Evolutionary conservation across 768 basidiomycete genomes (phyloP).

Genomic region (Phylloporus sp.): DNA sequence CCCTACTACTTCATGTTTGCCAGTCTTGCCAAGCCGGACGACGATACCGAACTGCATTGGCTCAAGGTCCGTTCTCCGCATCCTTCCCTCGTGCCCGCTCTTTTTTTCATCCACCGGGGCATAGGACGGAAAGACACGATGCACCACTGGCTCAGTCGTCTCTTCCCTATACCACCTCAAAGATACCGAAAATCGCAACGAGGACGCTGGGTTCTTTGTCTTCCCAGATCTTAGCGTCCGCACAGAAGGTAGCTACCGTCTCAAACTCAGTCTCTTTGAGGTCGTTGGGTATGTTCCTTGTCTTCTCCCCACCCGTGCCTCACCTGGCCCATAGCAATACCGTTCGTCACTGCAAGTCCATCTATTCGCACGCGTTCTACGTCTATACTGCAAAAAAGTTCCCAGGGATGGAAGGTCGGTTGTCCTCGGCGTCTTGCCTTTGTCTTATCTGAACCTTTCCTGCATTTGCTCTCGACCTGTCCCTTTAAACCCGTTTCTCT

Average conservation of each 20-base stretch:
- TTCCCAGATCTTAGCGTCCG: constrained; percentile 93
- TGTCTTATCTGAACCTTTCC: constrained; percentile 22
- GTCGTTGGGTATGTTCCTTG: constrained; percentile 70
- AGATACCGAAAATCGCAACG: constrained; percentile 55
- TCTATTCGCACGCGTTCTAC: constrained; percentile 85
- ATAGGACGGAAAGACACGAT: constrained; percentile 85
- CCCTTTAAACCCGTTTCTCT: constrained; percentile 11
- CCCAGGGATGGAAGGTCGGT: constrained; percentile 89
- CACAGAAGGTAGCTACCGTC: constrained; percentile 83
- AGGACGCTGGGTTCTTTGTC: constrained; percentile 91
- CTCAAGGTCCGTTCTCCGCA: constrained; percentile 48
- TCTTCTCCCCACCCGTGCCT: constrained; percentile 2
- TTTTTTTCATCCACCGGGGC: background rate
- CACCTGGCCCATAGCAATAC: constrained; percentile 50
- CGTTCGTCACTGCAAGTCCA: constrained; percentile 87
- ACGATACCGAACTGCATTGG: constrained; percentile 87
- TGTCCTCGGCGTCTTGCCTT: background rate
- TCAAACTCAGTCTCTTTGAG: constrained; percentile 78
- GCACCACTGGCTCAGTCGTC: constrained; percentile 88
- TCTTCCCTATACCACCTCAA: constrained; percentile 90
- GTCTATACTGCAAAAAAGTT: constrained; percentile 97
- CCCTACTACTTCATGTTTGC: constrained; percentile 98
- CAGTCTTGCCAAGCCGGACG: constrained; percentile 82
- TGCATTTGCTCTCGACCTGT: constrained; percentile 11
- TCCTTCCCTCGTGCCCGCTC: background rate